A percentile compares a stretch with the other conserved stretches of the same genome.
Conservation (phyloP, 306 rosid genomes). For the Citrullus colocynthis region DNA sequence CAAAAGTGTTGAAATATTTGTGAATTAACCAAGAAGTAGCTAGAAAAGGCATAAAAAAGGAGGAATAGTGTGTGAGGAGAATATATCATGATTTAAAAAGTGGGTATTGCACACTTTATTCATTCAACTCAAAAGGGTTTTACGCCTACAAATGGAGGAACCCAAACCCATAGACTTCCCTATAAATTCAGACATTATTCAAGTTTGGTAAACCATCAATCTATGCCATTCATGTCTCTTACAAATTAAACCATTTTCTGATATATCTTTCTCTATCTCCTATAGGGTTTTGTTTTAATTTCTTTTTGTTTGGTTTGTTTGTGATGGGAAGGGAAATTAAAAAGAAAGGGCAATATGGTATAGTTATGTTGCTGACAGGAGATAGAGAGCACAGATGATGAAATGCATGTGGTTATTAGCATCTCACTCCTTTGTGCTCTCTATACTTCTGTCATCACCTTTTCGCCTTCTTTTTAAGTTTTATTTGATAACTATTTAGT, state of each 20-base stretch:
- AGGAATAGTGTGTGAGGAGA: not conserved
- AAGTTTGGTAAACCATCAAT: not conserved
- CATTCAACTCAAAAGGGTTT: not conserved
- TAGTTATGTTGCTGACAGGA: not conserved
- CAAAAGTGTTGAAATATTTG: not conserved
- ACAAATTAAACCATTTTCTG: not conserved
- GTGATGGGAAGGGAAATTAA: not conserved
- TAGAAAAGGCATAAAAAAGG: not conserved
- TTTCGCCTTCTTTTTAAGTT: not conserved
- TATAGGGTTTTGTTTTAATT: not conserved
- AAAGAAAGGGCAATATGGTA: not conserved
- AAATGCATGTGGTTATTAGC: not conserved
- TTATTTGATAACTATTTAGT: too few relatives aligned
- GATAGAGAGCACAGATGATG: conserved; percentile 12
- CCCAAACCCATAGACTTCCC: not conserved
- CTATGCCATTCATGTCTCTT: not conserved
- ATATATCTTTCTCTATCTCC: not conserved
- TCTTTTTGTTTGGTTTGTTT: not conserved
- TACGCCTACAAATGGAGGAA: not conserved
- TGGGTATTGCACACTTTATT: not conserved
- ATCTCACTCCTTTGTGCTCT: conserved; percentile 11
- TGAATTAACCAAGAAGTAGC: not conserved
- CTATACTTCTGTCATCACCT: conserved; percentile 9
- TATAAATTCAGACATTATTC: not conserved
- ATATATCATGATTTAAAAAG: not conserved